phyloP scores from a whole-genome alignment of 164 flowering plant species.

The Nelumbo lutea region DNA sequence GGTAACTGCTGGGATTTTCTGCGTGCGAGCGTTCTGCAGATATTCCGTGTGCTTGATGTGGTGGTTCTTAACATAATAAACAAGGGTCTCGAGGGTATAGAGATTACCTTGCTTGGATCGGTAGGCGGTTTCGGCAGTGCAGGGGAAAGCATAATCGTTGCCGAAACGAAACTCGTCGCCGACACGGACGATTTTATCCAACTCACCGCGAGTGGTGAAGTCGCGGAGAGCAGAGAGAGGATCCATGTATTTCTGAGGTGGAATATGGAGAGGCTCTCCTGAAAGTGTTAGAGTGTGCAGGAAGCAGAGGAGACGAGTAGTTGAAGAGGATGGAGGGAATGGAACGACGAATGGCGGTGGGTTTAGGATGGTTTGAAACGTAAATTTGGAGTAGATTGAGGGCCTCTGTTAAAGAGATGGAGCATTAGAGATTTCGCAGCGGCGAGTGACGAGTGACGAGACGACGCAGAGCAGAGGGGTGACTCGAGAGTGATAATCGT shows the following conservation, averaged over 20 bases:
- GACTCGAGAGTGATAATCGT: too few relatives aligned
- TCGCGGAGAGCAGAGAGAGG: conserved; percentile 90
- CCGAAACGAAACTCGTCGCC: conserved; percentile 76
- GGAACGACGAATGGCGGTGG: too few relatives aligned
- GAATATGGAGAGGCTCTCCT: not conserved
- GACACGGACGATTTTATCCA: conserved; percentile 56
- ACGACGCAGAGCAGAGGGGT: too few relatives aligned
- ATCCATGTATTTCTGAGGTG: conserved; percentile 42
- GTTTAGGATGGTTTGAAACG: too few relatives aligned
- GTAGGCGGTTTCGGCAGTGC: conserved; percentile 62
- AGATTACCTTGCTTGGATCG: conserved; percentile 78
- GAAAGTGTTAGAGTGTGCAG: not conserved
- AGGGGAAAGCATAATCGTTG: conserved; percentile 66
- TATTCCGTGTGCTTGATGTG: conserved; percentile 78
- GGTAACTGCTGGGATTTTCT: conserved; percentile 63
- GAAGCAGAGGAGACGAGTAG: not conserved
- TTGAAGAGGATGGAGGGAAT: not conserved
- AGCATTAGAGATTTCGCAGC: too few relatives aligned
- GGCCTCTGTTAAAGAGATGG: too few relatives aligned
- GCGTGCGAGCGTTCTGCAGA: conserved; percentile 54
- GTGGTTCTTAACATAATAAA: conserved; percentile 61
- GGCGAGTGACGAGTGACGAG: too few relatives aligned
- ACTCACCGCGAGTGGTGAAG: conserved; percentile 69
- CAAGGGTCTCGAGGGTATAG: conserved; percentile 89
- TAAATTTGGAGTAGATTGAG: too few relatives aligned